Evolutionary conservation across 805 yeast species (phyloP).

Genomic region (Sugiyamaella marilandica): DNA sequence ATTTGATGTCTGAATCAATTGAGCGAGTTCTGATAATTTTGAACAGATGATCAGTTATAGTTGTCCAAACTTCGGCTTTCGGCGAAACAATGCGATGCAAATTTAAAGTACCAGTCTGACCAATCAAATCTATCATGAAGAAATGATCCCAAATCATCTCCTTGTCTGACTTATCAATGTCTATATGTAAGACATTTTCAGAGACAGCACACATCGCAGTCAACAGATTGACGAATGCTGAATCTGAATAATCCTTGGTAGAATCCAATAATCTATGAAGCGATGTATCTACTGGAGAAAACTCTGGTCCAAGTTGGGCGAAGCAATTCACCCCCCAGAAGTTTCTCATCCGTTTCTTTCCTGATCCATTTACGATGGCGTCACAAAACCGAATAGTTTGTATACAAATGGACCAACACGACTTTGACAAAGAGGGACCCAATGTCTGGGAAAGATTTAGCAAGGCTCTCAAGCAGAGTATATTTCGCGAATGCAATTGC

Average conservation of each 20-base stretch:
- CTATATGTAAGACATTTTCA: conserved; percentile 1
- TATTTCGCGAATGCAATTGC: conserved; percentile 56
- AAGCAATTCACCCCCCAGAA: conserved; percentile 10
- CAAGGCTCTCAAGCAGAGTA: conserved; percentile 72
- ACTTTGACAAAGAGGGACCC: conserved; percentile 60
- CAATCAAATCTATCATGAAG: conserved; percentile 51
- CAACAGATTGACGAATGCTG: conserved; percentile 47
- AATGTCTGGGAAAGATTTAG: conserved; percentile 71
- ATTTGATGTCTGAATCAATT: conserved; percentile 42
- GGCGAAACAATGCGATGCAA: conserved; percentile 41
- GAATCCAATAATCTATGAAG: conserved; percentile 59
- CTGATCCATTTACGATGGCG: conserved; percentile 17
- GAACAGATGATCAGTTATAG: conserved; percentile 44
- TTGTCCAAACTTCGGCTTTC: conserved; percentile 40
- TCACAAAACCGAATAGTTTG: conserved; percentile 44
- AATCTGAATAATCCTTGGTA: conserved; percentile 49
- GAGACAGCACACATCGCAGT: conserved; percentile 29
- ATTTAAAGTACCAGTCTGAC: conserved; percentile 49
- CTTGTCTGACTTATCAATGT: background rate
- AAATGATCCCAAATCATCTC: conserved; percentile 16
- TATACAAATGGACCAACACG: conserved; percentile 60
- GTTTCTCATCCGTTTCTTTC: conserved; percentile 5
- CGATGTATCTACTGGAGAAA: conserved; percentile 45
- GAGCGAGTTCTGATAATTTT: conserved; percentile 42
- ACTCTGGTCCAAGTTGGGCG: conserved; percentile 43